phyloP scores from a whole-genome alignment of 1,139 yeast genomes.

The Yamadazyma sp. region DNA sequence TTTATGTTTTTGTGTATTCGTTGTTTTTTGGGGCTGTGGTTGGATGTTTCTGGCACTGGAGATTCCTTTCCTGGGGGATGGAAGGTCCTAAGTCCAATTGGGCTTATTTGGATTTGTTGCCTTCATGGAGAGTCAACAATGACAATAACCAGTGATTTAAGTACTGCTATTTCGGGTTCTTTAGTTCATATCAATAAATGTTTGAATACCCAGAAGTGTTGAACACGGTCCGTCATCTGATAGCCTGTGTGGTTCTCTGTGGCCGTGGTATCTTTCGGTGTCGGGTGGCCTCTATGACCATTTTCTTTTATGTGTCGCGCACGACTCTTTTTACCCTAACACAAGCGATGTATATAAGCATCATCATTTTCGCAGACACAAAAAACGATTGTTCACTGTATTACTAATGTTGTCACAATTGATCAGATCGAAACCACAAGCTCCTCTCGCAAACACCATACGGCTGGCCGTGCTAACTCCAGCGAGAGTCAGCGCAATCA shows the following conservation, averaged over 20 bases:
- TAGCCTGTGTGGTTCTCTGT: too few relatives aligned
- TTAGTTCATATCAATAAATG: not conserved
- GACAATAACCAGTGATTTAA: conserved; percentile 29
- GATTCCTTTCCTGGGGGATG: conserved; percentile 88
- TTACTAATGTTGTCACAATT: conserved; percentile 1
- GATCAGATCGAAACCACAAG: not conserved
- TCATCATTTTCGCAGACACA: not conserved
- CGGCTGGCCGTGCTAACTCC: not conserved
- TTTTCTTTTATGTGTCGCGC: too few relatives aligned
- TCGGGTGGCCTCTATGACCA: too few relatives aligned
- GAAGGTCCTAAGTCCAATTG: conserved; percentile 72
- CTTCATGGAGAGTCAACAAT: conserved; percentile 63
- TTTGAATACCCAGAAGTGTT: too few relatives aligned
- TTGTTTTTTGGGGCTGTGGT: conserved; percentile 58
- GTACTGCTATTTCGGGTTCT: too few relatives aligned
- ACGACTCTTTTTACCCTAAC: not conserved
- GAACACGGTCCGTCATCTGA: too few relatives aligned
- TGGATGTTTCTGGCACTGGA: conserved; percentile 69
- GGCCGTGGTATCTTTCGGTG: too few relatives aligned
- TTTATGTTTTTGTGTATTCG: conserved; percentile 35
- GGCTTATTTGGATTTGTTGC: conserved; percentile 71
- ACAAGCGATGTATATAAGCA: not conserved
- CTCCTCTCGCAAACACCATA: not conserved
- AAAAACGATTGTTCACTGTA: not conserved
- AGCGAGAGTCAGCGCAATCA: not conserved